Evolutionary conservation across 1,284 basidiomycete genomes (phyloP).

Genomic region (Rhodofomes roseus): DNA sequence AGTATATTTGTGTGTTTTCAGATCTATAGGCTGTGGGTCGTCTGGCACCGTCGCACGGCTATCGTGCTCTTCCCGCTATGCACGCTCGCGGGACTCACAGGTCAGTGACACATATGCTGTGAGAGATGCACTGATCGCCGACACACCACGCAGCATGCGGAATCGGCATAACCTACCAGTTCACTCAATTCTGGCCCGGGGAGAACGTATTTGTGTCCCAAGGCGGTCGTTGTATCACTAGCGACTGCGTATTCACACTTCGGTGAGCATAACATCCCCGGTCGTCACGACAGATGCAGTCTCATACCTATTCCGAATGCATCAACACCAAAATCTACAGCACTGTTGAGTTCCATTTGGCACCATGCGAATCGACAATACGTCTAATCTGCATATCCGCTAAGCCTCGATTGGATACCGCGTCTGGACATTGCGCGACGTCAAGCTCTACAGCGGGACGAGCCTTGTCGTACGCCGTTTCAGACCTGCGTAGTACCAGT

Average conservation of each 20-base stretch:
- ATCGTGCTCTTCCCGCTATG: conserved; percentile 13
- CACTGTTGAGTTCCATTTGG: background rate
- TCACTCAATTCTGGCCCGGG: conserved; percentile 5
- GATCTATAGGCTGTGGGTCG: background rate
- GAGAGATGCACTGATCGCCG: background rate
- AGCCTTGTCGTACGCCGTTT: background rate
- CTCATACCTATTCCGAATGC: background rate
- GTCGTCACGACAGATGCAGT: background rate
- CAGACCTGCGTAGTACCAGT: too few species aligned
- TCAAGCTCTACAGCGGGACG: background rate
- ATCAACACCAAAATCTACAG: conserved; percentile 4
- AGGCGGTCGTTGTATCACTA: conserved; percentile 12
- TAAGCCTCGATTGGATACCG: background rate
- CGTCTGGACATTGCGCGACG: background rate
- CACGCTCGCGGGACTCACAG: background rate
- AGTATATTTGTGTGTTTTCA: background rate
- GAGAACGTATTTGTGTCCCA: conserved; percentile 14
- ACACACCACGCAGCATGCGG: conserved; percentile 11
- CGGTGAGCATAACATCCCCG: background rate
- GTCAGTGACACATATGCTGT: conserved; percentile 1
- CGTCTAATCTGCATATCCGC: background rate
- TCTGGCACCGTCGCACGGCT: background rate
- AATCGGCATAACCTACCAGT: conserved; percentile 11
- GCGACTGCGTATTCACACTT: conserved; percentile 4
- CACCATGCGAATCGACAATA: too few species aligned